A percentile compares a stretch with the other conserved stretches of the same genome.
Conservation (phyloP, 192 early-diverging fungal genomes). For the Podila minutissima region DNA sequence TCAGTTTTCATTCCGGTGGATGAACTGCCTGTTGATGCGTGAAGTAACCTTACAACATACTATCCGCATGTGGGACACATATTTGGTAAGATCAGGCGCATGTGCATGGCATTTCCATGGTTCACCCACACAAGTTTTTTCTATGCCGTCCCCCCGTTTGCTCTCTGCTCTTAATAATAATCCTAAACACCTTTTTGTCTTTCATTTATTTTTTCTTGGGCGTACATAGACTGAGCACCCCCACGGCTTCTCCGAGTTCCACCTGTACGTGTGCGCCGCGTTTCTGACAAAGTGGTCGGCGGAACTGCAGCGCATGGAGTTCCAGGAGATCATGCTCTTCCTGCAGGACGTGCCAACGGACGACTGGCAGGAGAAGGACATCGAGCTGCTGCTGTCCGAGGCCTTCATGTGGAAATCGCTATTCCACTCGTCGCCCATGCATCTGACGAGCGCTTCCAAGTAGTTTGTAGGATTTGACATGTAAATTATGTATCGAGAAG, state of each 20-base stretch:
- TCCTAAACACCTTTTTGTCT: neutral
- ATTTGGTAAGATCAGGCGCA: slow-evolving; percentile 66
- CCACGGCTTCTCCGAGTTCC: slow-evolving; percentile 95
- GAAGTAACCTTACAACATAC: slow-evolving; percentile 88
- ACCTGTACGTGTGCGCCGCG: slow-evolving; percentile 98
- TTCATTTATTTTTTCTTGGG: neutral
- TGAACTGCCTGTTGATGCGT: slow-evolving; percentile 99
- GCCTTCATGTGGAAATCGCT: slow-evolving; percentile 98
- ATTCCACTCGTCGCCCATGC: slow-evolving; percentile 92
- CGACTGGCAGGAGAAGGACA: slow-evolving; percentile 89
- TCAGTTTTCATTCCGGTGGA: slow-evolving; percentile 99
- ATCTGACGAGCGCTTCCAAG: slow-evolving; percentile 61
- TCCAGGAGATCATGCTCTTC: slow-evolving; percentile 94
- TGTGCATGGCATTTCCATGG: too few relatives aligned
- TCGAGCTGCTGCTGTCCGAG: slow-evolving; percentile 93
- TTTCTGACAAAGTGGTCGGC: slow-evolving; percentile 97
- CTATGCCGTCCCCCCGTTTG: neutral
- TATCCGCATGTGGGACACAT: slow-evolving; percentile 99
- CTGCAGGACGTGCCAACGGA: slow-evolving; percentile 90
- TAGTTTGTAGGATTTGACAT: neutral
- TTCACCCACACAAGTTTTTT: neutral
- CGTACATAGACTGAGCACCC: slow-evolving; percentile 76
- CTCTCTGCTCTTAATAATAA: neutral
- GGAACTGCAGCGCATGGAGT: slow-evolving; percentile 87
- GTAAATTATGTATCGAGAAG: neutral